These are phyloP conservation scores for Sporothrix luriei DNA, from an alignment of 2,329 filamentous ascomycete species.

Conservation along the genomic window DNA sequence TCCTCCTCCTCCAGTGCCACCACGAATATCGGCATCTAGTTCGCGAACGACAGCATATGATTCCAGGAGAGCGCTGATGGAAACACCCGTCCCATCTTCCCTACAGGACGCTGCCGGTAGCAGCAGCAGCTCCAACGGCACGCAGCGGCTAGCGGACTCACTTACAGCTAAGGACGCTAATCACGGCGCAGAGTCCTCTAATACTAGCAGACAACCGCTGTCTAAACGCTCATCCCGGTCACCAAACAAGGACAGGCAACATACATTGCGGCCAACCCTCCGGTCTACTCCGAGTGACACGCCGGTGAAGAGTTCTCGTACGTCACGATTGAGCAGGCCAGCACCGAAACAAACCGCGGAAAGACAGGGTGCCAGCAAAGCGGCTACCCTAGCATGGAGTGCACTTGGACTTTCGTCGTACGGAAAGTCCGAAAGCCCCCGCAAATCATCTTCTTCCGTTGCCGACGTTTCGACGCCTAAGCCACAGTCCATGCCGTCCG, in stretches of 20 bases:
- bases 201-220: not conserved
- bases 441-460: slow-evolving; percentile 16
- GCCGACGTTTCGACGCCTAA: slow-evolving; percentile 1
- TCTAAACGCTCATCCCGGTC: slow-evolving; percentile 44
- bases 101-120: slow-evolving; percentile 10
- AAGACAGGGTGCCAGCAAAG: slow-evolving; percentile 61
- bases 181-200: slow-evolving; percentile 11
- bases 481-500: not conserved
- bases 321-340: slow-evolving; percentile 45
- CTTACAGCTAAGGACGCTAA: not conserved
- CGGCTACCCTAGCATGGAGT: slow-evolving; percentile 65
- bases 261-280: slow-evolving; percentile 64
- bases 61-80: slow-evolving; percentile 44
- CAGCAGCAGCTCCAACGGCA: slow-evolving; percentile 8
- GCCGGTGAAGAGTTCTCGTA: slow-evolving; percentile 46
- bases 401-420: slow-evolving; percentile 45
- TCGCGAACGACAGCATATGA: slow-evolving; percentile 54
- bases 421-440: slow-evolving; percentile 30
- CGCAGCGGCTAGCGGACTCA: not conserved
- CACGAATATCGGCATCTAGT: slow-evolving; percentile 58
- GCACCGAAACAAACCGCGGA: slow-evolving; percentile 49
- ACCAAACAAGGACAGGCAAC: slow-evolving; percentile 60
- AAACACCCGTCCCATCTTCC: slow-evolving; percentile 36
- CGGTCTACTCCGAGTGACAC: slow-evolving; percentile 54
- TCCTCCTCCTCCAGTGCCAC: slow-evolving; percentile 49